Conservation (phyloP, 2,329 filamentous ascomycete genomes). For the Esteya vermicola region DNA sequence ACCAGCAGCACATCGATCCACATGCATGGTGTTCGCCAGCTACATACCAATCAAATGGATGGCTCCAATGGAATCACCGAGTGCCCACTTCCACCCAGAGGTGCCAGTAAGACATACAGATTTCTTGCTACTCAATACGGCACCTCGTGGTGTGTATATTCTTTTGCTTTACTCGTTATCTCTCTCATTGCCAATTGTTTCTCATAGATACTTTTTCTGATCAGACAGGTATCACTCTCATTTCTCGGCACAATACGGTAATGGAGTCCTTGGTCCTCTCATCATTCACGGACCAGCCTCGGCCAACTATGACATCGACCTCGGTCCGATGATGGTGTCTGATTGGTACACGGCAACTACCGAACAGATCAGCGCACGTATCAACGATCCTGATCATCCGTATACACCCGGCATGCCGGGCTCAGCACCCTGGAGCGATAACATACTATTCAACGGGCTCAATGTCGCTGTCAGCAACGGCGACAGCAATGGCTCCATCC, state of each 20-base stretch:
- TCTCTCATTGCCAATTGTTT: too few relatives aligned
- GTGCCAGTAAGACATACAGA: conserved; percentile 17
- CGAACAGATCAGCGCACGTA: conserved; percentile 21
- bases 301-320: conserved; percentile 37
- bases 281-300: conserved; percentile 33
- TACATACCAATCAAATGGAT: conserved; percentile 28
- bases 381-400: conserved; percentile 12
- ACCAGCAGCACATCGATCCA: conserved; percentile 26
- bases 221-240: conserved; percentile 31
- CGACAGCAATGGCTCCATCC: too few relatives aligned
- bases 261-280: conserved; percentile 37
- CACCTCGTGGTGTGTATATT: conserved; percentile 12
- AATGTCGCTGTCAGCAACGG: conserved; percentile 17
- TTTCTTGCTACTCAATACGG: conserved; percentile 25
- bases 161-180: too few relatives aligned
- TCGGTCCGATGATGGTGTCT: conserved; percentile 36
- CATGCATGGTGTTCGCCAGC: conserved; percentile 33
- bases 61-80: conserved; percentile 29
- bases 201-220: too few relatives aligned
- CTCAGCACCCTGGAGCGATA: conserved; percentile 19
- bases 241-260: conserved; percentile 33
- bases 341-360: conserved; percentile 41
- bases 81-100: conserved; percentile 24
- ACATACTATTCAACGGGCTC: conserved; percentile 31
- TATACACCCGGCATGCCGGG: conserved; percentile 6